phyloP scores from a whole-genome alignment of 2,329 filamentous ascomycete genomes.

The Sporothrix euskadiensis region DNA sequence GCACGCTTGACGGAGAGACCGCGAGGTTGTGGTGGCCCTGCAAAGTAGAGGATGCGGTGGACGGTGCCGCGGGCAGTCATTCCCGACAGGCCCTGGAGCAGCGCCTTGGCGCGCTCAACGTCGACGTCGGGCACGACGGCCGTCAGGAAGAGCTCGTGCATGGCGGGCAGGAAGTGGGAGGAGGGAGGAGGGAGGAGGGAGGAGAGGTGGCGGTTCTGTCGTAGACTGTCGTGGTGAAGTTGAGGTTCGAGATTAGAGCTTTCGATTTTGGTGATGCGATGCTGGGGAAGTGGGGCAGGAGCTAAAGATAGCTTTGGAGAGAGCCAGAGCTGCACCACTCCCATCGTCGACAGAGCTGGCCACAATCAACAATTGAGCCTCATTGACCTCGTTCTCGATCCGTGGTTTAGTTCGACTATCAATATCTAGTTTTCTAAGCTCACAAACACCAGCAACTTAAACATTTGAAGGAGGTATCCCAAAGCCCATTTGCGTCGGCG shows the following conservation, averaged over 20 bases:
- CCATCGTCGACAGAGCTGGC: not conserved
- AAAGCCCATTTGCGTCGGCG: not conserved
- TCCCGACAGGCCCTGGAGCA: constrained; percentile 59
- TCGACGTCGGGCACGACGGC: constrained; percentile 56
- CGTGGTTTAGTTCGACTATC: no score
- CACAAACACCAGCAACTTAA: not conserved
- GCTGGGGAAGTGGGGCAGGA: constrained; percentile 18
- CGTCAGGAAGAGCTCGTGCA: constrained; percentile 63
- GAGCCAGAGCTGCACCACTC: not conserved
- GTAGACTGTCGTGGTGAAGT: not conserved
- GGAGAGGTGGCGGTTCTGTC: not conserved
- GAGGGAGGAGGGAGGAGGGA: not conserved
- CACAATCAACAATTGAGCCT: not conserved
- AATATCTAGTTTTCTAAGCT: not conserved
- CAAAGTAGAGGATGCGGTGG: constrained; percentile 56
- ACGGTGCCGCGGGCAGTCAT: constrained; percentile 54
- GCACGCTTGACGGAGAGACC: constrained; percentile 48
- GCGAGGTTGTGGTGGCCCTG: constrained; percentile 47
- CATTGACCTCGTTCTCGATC: not conserved
- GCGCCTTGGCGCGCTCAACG: constrained; percentile 50
- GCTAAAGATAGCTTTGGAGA: not conserved
- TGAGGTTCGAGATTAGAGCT: not conserved
- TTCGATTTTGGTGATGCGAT: constrained; percentile 21
- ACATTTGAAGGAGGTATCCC: not conserved
- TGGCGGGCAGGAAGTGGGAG: constrained; percentile 34